A percentile compares a stretch with the other conserved stretches of the same genome.
These are phyloP conservation scores for Pleurotus platypus DNA, from an alignment of 768 basidiomycete species.

Conservation along the genomic window DNA sequence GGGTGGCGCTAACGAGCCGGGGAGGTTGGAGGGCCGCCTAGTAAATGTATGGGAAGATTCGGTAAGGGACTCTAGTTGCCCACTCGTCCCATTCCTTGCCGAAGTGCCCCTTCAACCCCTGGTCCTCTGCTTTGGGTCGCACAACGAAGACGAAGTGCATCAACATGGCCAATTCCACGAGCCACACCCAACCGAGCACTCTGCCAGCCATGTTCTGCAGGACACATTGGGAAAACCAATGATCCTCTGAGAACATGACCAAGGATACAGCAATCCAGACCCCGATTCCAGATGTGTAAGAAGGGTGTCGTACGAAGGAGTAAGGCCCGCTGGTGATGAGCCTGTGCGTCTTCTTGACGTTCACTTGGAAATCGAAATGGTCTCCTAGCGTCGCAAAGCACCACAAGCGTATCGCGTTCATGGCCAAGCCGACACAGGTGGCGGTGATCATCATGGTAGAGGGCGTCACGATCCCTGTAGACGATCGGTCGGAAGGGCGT, in stretches of 20 bases:
- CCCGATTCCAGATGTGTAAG: neutral
- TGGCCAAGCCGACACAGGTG: too few species aligned
- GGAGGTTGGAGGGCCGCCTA: constrained; percentile 6
- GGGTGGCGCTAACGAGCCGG: too few species aligned
- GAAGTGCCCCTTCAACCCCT: neutral
- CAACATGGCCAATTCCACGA: neutral
- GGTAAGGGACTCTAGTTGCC: constrained; percentile 22
- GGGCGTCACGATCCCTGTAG: too few species aligned
- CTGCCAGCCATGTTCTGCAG: neutral
- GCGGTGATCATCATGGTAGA: too few species aligned
- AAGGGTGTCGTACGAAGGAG: neutral
- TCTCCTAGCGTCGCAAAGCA: neutral
- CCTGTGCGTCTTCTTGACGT: neutral
- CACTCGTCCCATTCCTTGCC: constrained; percentile 1
- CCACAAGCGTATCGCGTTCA: too few species aligned
- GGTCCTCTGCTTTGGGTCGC: neutral
- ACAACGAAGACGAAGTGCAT: neutral
- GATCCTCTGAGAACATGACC: neutral
- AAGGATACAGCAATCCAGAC: neutral
- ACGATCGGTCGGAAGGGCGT: too few species aligned
- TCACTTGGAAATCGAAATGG: neutral
- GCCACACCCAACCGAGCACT: neutral
- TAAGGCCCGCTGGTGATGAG: neutral
- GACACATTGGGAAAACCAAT: neutral
- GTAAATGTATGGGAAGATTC: constrained; percentile 26